Evolutionary conservation across 2,329 filamentous ascomycete species (phyloP).

Genomic region (Colletotrichum incanum): DNA sequence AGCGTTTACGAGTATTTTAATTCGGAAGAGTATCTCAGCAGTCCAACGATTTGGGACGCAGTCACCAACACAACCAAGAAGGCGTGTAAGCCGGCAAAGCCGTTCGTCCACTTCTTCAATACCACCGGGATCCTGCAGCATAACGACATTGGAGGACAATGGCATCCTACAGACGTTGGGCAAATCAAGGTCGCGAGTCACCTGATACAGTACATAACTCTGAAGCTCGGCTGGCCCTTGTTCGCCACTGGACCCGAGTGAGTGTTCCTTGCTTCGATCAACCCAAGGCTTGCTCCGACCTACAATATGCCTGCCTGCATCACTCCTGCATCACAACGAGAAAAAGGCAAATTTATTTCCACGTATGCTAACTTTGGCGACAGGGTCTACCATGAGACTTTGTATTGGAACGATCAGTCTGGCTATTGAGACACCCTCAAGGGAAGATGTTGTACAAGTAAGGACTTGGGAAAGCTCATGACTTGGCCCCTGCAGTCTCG

Average conservation of each 20-base stretch:
- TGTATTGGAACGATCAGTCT: conserved; percentile 68
- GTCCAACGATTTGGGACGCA: conserved; percentile 58
- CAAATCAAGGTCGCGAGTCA: conserved; percentile 75
- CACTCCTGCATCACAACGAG: neutral
- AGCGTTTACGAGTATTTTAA: conserved; percentile 69
- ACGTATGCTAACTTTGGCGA: conserved; percentile 23
- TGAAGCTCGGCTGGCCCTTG: conserved; percentile 71
- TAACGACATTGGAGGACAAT: conserved; percentile 72
- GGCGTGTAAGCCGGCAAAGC: conserved; percentile 52
- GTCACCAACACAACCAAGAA: conserved; percentile 55
- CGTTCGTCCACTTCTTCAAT: conserved; percentile 75
- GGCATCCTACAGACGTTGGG: conserved; percentile 74
- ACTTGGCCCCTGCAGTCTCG: neutral
- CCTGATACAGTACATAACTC: conserved; percentile 69
- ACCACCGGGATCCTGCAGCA: conserved; percentile 74
- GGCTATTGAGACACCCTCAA: conserved; percentile 54
- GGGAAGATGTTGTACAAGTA: conserved; percentile 7
- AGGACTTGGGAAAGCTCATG: conserved; percentile 9
- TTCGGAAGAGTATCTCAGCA: conserved; percentile 57
- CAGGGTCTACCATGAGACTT: conserved; percentile 61
- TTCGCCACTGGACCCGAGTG: conserved; percentile 68
- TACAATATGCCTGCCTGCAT: conserved; percentile 24
- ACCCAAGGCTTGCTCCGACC: neutral
- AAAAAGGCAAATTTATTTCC: neutral
- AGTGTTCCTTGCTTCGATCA: conserved; percentile 53